Base-by-base conservation (phyloP, 2,329 filamentous ascomycete species). In the Diaporthe capsici region DNA sequence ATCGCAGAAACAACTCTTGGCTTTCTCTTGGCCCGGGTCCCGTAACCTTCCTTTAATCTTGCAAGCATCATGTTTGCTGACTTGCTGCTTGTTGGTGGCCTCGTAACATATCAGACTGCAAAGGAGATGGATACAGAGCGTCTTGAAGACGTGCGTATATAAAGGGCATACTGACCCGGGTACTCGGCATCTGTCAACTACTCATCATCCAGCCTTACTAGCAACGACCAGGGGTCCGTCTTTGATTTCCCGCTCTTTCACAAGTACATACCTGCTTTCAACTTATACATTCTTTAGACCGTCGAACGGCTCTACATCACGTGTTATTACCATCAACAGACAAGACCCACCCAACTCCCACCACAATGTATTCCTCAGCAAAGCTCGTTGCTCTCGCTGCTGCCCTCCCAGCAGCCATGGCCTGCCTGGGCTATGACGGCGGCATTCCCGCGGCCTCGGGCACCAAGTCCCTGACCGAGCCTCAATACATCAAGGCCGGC, bases 351-450 rank as follows among this genome's bases (percentile, higher is more conserved):
- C 47, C 47, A 31, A 68, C 17, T 25, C 20, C 47, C 6, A 28
- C 44, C 6, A 53, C 13, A 53, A 68, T 68, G 65, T 53, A 39
- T 4, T 39, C 31, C 34, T 39, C 65, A 39, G 47, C 65, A 53
- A 39, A 68, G 47, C 31, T 68, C 34, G 47, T 68, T 68, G 47
- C 65, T 22, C 65, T 68, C 47, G 47, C 47, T 7, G 76, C 78
- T 25, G 73, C 79, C 53, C 74, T 82, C 22, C 81, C 82, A 20
- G 77, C 78, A 8, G 78, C 79, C 55, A 76, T 82, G 37, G 82
- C 82, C 39, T 83, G 82, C 73, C 65, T 81, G 61, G 82, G 80
- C 25, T 82, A 82, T 65, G 79, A 81, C 31, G 82, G 81, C 7
- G 82, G 82, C 49, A 37, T 83, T 10, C 82, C 82, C 57, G 77